Conservation (phyloP, 208 protist species). For the Herpetomonas tarakana region DNA sequence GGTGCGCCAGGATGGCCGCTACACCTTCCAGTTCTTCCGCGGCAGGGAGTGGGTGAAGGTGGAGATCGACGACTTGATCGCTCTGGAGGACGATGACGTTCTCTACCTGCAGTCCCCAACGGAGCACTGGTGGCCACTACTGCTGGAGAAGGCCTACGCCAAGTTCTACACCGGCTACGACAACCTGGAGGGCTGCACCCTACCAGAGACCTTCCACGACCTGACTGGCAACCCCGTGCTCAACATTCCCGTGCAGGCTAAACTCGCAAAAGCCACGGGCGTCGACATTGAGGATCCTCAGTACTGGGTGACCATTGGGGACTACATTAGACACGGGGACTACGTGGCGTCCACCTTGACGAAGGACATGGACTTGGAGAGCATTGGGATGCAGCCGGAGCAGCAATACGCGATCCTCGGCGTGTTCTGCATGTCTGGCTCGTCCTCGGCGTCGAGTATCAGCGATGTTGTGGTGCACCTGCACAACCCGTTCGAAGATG, state of each 20-base stretch:
- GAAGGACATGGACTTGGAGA: conserved; percentile 24
- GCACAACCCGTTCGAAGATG: conserved; percentile 69
- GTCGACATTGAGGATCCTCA: conserved; percentile 33
- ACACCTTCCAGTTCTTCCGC: conserved; percentile 84
- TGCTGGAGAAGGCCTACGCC: conserved; percentile 91
- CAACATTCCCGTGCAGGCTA: conserved; percentile 58
- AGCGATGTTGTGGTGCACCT: conserved; percentile 58
- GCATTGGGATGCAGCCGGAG: conserved; percentile 60
- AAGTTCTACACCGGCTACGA: conserved; percentile 85
- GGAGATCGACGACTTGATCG: conserved; percentile 76
- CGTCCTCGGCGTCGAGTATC: conserved; percentile 21
- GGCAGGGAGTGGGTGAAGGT: conserved; percentile 68
- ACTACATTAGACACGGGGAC: conserved; percentile 42
- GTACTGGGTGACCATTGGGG: conserved; percentile 51
- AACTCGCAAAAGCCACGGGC: conserved; percentile 53
- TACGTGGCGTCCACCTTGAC: conserved; percentile 48
- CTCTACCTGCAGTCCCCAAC: conserved; percentile 69
- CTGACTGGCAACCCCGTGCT: conserved; percentile 75
- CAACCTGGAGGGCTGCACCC: conserved; percentile 70
- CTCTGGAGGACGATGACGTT: conserved; percentile 47
- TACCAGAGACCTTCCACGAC: conserved; percentile 73
- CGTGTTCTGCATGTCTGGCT: conserved; percentile 54
- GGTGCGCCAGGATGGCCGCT: conserved; percentile 69
- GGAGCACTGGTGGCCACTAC: conserved; percentile 77
- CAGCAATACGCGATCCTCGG: conserved; percentile 65